A percentile compares a stretch with the other conserved stretches of the same genome.
phyloP scores from a whole-genome alignment of 257 asterid species.

The Vinca minor region DNA sequence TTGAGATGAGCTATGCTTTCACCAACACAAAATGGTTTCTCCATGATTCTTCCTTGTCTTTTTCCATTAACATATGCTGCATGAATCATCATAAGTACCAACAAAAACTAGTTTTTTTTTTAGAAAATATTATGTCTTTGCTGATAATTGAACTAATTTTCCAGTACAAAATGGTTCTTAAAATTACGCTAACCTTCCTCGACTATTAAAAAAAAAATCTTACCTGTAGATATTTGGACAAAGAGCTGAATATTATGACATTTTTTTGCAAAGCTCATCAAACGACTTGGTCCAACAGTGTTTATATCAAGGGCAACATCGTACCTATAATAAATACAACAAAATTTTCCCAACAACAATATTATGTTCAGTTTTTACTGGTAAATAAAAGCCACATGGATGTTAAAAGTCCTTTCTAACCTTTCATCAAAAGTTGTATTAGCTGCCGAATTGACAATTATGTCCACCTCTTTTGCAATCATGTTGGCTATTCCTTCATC shows the following conservation, averaged over 20 bases:
- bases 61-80: conserved; percentile 95
- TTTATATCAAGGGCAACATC: conserved; percentile 80
- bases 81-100: neutral
- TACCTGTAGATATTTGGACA: conserved; percentile 89
- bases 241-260: conserved; percentile 69
- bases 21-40: conserved; percentile 62
- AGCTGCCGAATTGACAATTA: conserved; percentile 84
- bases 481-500: conserved; percentile 47
- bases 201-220: too few species aligned
- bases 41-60: conserved; percentile 79
- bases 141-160: neutral
- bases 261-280: conserved; percentile 61
- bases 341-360: neutral
- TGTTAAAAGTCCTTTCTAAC: conserved; percentile 21
- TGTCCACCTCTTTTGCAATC: conserved; percentile 54
- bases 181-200: too few species aligned
- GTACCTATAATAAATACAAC: conserved; percentile 43
- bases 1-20: conserved; percentile 49
- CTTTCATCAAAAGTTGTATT: conserved; percentile 89
- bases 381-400: neutral
- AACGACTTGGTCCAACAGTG: conserved; percentile 71
- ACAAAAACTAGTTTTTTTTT: neutral
- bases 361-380: neutral
- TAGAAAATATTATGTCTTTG: neutral
- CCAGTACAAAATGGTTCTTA: neutral